Percentiles rank a stretch among this genome's conserved stretches.
These are phyloP conservation scores for Podaxis sp. DNA, from an alignment of 768 basidiomycete species.

Conservation along the genomic window DNA sequence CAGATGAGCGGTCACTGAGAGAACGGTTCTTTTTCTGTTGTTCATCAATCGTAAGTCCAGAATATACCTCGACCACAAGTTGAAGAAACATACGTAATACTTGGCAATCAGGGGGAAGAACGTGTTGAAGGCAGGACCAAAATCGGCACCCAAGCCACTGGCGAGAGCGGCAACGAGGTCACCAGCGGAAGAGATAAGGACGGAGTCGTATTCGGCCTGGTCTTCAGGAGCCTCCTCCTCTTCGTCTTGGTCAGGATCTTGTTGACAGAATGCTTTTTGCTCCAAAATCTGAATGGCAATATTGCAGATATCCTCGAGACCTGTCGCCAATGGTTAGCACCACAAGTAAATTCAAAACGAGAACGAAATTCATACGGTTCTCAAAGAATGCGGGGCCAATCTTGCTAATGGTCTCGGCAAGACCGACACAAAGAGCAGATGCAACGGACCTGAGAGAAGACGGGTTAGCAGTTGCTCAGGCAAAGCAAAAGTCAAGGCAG, in stretches of 20 bases:
- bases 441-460: conserved; percentile 70
- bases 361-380: conserved; percentile 51
- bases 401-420: conserved; percentile 90
- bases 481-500: conserved; percentile 10
- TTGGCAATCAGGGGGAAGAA: conserved; percentile 90
- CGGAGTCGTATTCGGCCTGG: conserved; percentile 94
- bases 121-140: conserved; percentile 74
- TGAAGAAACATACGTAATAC: conserved; percentile 74
- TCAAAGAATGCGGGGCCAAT: conserved; percentile 87
- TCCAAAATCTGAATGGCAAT: conserved; percentile 87
- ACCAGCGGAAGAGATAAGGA: conserved; percentile 89
- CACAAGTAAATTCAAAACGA: not conserved
- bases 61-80: not conserved
- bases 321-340: conserved; percentile 33
- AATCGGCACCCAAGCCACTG: conserved; percentile 81
- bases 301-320: conserved; percentile 74
- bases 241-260: conserved; percentile 92
- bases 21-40: conserved; percentile 81
- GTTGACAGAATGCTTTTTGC: conserved; percentile 94
- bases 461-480: conserved; percentile 20
- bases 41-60: not conserved
- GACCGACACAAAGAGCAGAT: conserved; percentile 80
- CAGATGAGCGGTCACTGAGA: conserved; percentile 87
- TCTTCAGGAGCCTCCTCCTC: conserved; percentile 83
- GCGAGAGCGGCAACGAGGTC: conserved; percentile 93